A percentile compares a stretch with the other conserved stretches of the same genome.
phyloP scores from a whole-genome alignment of 768 basidiomycete genomes.

The Podaxis sp. region DNA sequence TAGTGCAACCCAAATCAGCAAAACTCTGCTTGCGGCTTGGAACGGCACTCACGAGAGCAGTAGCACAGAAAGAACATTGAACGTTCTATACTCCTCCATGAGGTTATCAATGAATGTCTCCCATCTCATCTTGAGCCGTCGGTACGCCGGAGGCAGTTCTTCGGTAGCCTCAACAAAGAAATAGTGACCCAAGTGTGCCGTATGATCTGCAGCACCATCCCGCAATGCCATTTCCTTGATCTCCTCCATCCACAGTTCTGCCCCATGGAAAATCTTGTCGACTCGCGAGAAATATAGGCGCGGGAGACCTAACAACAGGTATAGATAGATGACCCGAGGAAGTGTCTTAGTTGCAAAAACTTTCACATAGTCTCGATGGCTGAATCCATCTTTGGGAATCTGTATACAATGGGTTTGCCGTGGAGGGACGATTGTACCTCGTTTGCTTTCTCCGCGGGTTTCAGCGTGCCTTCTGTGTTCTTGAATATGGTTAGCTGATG shows the following conservation, averaged over 20 bases:
- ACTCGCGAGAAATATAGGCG: slow-evolving; percentile 69
- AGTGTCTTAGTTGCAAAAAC: slow-evolving; percentile 7
- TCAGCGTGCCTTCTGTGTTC: neutral
- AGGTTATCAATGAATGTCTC: slow-evolving; percentile 15
- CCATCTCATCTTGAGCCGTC: slow-evolving; percentile 9
- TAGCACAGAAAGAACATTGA: slow-evolving; percentile 16
- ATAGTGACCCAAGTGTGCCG: neutral
- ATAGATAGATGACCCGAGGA: slow-evolving; percentile 31
- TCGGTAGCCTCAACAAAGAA: neutral
- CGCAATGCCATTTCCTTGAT: slow-evolving; percentile 41
- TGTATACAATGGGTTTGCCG: neutral
- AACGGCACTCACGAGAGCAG: slow-evolving; percentile 15
- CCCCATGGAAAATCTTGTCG: slow-evolving; percentile 61
- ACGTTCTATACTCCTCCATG: slow-evolving; percentile 17
- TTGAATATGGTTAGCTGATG: too few relatives aligned
- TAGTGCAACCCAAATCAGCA: slow-evolving; percentile 5
- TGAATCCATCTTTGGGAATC: neutral
- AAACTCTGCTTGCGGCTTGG: neutral
- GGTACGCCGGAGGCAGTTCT: slow-evolving; percentile 1
- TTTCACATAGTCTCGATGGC: neutral
- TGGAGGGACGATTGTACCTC: neutral
- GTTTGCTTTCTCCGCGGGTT: neutral
- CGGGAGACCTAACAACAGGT: slow-evolving; percentile 57
- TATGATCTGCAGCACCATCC: neutral
- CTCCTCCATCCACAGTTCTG: slow-evolving; percentile 60